phyloP scores from a whole-genome alignment of 2,329 filamentous ascomycete genomes.

The Penicillium sp. region DNA sequence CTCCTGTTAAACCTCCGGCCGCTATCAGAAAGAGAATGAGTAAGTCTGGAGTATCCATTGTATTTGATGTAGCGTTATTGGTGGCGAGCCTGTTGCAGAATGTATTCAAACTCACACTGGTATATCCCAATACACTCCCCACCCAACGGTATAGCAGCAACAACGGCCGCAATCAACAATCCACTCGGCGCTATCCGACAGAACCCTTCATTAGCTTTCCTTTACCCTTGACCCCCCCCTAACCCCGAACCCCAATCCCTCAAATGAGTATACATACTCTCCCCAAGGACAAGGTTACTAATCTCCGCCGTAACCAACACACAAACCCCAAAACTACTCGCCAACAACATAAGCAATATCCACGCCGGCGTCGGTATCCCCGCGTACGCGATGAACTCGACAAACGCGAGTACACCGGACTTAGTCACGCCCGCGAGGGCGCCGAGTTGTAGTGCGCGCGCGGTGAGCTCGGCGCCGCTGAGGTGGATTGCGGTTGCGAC shows the following conservation, averaged over 20 bases:
- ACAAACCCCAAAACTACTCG: constrained; percentile 18
- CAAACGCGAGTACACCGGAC: constrained; percentile 16
- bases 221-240: neutral
- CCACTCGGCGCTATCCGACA: constrained; percentile 12
- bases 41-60: neutral
- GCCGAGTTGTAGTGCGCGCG: constrained; percentile 15
- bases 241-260: accelerated
- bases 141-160: constrained; percentile 17
- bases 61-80: neutral
- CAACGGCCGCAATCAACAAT: constrained; percentile 17
- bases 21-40: neutral
- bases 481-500: constrained; percentile 18
- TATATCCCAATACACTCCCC: constrained; percentile 20
- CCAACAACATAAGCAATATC: constrained; percentile 14
- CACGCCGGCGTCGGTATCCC: constrained; percentile 17
- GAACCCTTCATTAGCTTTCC: neutral
- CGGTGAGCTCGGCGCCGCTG: constrained; percentile 15
- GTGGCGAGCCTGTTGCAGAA: neutral
- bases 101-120: constrained; percentile 7
- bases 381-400: constrained; percentile 13
- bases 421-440: constrained; percentile 19
- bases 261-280: constrained; percentile 5
- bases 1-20: constrained; percentile 12
- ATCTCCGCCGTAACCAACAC: constrained; percentile 17
- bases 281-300: constrained; percentile 18